Conservation (phyloP, 257 asterid genomes). For the Przewalskia tangutica region DNA sequence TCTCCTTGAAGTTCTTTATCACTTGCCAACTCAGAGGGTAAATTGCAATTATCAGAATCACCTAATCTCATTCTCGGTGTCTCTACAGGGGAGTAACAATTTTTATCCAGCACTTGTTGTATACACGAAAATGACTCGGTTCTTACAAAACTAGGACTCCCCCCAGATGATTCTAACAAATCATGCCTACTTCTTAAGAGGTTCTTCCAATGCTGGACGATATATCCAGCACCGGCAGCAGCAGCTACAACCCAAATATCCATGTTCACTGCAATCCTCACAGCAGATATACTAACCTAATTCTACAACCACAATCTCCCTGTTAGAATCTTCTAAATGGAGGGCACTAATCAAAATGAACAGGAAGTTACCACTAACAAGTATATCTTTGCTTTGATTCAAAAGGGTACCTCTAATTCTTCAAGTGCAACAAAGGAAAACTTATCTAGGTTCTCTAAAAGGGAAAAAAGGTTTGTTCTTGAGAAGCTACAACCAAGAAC, state of each 20-base stretch:
- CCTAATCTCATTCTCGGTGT: slow-evolving; percentile 13
- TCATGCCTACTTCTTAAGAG: slow-evolving; percentile 28
- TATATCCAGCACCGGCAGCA: slow-evolving; percentile 71
- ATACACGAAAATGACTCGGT: slow-evolving; percentile 10
- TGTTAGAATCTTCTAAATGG: background rate
- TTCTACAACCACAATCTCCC: slow-evolving; percentile 2
- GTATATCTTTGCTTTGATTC: background rate
- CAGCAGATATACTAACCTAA: slow-evolving; percentile 5
- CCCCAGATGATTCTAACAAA: slow-evolving; percentile 24
- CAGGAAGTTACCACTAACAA: background rate
- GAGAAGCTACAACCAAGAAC: slow-evolving; percentile 6
- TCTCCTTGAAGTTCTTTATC: slow-evolving; percentile 22
- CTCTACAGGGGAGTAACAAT: slow-evolving; percentile 8
- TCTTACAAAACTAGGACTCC: slow-evolving; percentile 14
- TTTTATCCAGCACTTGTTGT: slow-evolving; percentile 16
- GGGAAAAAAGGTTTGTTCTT: background rate
- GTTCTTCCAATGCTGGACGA: slow-evolving; percentile 55
- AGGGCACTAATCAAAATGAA: background rate
- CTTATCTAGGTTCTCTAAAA: background rate
- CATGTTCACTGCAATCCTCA: slow-evolving; percentile 26
- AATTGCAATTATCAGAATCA: slow-evolving; percentile 7
- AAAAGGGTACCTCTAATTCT: background rate
- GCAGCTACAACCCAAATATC: slow-evolving; percentile 63
- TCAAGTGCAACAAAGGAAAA: background rate
- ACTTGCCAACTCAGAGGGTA: slow-evolving; percentile 6